These are phyloP conservation scores for Ustilago trichophora DNA, from an alignment of 1,284 basidiomycete genomes.

Conservation along the genomic window DNA sequence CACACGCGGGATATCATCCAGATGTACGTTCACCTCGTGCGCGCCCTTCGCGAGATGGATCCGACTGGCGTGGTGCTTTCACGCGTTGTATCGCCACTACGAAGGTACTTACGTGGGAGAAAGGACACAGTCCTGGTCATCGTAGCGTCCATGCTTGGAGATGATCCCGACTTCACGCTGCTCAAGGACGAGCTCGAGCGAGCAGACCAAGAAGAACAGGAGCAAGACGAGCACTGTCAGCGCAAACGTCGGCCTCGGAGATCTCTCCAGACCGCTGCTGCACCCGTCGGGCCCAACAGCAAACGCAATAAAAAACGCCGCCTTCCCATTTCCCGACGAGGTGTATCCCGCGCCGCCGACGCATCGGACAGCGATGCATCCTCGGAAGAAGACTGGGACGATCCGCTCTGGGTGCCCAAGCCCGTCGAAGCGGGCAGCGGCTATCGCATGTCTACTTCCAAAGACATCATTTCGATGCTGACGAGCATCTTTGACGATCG, in stretches of 20 bases:
- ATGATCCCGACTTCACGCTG: slow-evolving; percentile 56
- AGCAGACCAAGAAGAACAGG: slow-evolving; percentile 38
- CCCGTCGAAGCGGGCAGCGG: slow-evolving; percentile 53
- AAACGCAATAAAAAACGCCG: slow-evolving; percentile 14
- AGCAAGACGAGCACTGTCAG: slow-evolving; percentile 17
- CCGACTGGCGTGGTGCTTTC: slow-evolving; percentile 85
- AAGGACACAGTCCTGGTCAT: slow-evolving; percentile 61
- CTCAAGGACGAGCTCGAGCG: slow-evolving; percentile 58
- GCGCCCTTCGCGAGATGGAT: slow-evolving; percentile 87
- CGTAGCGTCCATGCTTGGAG: slow-evolving; percentile 61
- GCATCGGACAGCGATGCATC: slow-evolving; percentile 39
- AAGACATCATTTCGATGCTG: slow-evolving; percentile 63
- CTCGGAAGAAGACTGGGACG: slow-evolving; percentile 46
- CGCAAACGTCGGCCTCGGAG: slow-evolving; percentile 22
- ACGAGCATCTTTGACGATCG: slow-evolving; percentile 65
- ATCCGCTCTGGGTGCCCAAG: slow-evolving; percentile 53
- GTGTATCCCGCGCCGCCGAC: slow-evolving; percentile 6
- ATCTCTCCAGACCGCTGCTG: slow-evolving; percentile 7
- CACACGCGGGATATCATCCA: slow-evolving; percentile 90
- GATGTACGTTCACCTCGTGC: slow-evolving; percentile 94
- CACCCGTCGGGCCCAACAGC: neutral
- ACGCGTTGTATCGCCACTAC: slow-evolving; percentile 57
- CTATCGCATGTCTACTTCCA: slow-evolving; percentile 55
- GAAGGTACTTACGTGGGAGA: slow-evolving; percentile 56
- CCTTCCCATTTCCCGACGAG: neutral